phyloP scores from a whole-genome alignment of 1,284 basidiomycete species.

The Leccinum huronense region DNA sequence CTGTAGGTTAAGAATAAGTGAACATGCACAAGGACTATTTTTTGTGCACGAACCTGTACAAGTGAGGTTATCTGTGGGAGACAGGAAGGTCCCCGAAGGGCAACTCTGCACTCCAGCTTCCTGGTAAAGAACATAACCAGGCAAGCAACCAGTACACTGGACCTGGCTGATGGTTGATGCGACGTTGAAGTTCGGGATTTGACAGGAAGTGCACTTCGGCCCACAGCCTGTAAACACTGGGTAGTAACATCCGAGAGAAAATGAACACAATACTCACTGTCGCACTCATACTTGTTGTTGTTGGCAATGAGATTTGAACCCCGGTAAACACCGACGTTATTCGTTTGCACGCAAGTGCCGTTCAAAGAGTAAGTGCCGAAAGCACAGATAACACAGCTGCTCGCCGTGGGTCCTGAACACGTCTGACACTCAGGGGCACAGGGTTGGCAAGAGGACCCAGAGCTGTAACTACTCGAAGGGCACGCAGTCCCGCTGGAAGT shows the following conservation, averaged over 20 bases:
- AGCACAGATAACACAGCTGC: constrained; percentile 67
- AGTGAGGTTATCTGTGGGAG: constrained; percentile 65
- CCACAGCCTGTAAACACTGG: constrained; percentile 56
- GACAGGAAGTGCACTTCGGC: constrained; percentile 73
- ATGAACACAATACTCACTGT: constrained; percentile 53
- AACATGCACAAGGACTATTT: constrained; percentile 11
- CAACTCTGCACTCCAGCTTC: constrained; percentile 68
- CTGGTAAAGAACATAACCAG: constrained; percentile 68
- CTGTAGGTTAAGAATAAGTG: constrained; percentile 38
- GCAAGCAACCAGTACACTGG: constrained; percentile 73
- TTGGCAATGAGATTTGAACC: constrained; percentile 72
- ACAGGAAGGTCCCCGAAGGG: constrained; percentile 69
- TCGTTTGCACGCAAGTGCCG: constrained; percentile 63
- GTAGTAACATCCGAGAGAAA: constrained; percentile 1
- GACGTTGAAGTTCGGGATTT: constrained; percentile 66
- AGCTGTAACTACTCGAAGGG: constrained; percentile 62
- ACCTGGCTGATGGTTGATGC: constrained; percentile 63
- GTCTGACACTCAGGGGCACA: constrained; percentile 70
- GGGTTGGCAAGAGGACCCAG: constrained; percentile 50
- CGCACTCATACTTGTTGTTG: constrained; percentile 75
- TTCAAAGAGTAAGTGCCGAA: constrained; percentile 58
- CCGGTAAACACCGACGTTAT: constrained; percentile 67
- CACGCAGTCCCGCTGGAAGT: constrained; percentile 58
- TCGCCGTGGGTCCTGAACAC: constrained; percentile 66
- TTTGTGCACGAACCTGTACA: constrained; percentile 52